Percentiles rank a stretch among this genome's conserved stretches.
Conservation (phyloP, 1,284 basidiomycete genomes). For the Erythrobasidium hasegawianum region DNA sequence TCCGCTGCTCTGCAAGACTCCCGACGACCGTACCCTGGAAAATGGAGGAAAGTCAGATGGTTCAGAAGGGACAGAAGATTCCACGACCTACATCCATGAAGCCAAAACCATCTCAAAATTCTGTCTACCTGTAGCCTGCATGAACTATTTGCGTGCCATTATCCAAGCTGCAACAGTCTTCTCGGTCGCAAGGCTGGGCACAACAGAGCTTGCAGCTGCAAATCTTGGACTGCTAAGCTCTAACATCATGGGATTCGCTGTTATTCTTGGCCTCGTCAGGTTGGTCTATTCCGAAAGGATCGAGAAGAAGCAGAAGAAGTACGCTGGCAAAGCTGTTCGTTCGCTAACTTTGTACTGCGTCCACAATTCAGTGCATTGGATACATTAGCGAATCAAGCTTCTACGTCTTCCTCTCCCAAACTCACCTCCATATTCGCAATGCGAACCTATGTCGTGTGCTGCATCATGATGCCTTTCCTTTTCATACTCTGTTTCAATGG, state of each 20-base stretch:
- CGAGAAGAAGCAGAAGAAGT: too few relatives aligned
- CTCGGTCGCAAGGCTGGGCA: conserved; percentile 42
- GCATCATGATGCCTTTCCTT: conserved; percentile 24
- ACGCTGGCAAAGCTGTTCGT: too few relatives aligned
- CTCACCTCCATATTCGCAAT: conserved; percentile 27
- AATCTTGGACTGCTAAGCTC: conserved; percentile 39
- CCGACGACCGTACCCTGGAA: background rate
- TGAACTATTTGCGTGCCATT: background rate
- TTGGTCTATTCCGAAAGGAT: background rate
- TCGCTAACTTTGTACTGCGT: too few relatives aligned
- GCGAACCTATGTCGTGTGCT: conserved; percentile 30
- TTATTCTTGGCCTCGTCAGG: conserved; percentile 34
- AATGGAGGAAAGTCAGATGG: background rate
- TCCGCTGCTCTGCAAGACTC: background rate
- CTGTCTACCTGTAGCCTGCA: background rate
- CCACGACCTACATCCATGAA: background rate
- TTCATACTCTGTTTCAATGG: conserved; percentile 15
- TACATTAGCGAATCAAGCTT: conserved; percentile 31
- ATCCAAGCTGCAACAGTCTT: conserved; percentile 27
- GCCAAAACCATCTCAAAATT: background rate
- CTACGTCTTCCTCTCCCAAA: conserved; percentile 18
- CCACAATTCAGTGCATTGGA: conserved; percentile 35
- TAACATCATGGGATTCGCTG: conserved; percentile 40
- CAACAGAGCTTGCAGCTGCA: conserved; percentile 42
- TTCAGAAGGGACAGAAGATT: background rate